A percentile compares a stretch with the other conserved stretches of the same genome.
These are phyloP conservation scores for Mortierella sp. DNA, from an alignment of 371 early-diverging fungal genomes.

Conservation along the genomic window DNA sequence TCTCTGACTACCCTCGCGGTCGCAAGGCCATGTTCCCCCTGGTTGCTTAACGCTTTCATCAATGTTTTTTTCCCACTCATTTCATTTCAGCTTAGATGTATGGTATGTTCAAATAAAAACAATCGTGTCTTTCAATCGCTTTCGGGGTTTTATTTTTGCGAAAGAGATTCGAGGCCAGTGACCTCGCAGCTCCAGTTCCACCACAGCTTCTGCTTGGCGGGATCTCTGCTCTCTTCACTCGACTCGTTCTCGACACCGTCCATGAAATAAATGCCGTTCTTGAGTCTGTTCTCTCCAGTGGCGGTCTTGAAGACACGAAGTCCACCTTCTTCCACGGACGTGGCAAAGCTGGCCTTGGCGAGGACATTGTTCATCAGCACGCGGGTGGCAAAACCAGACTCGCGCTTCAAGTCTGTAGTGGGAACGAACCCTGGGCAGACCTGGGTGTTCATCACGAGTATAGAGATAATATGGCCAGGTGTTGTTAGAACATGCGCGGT, in stretches of 20 bases:
- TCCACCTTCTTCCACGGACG: slow-evolving; percentile 42
- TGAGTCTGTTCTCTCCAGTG: slow-evolving; percentile 20
- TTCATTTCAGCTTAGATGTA: neutral
- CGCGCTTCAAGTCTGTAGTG: slow-evolving; percentile 48
- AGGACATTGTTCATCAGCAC: slow-evolving; percentile 50
- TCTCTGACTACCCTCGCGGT: slow-evolving; percentile 91
- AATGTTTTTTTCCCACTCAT: neutral
- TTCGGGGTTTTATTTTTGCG: neutral
- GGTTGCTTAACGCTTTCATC: slow-evolving; percentile 65
- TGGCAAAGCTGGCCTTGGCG: slow-evolving; percentile 41
- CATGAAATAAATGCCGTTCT: slow-evolving; percentile 28
- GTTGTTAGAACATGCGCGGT: neutral
- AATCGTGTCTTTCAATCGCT: neutral
- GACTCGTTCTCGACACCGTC: slow-evolving; percentile 23
- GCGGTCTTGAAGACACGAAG: slow-evolving; percentile 35
- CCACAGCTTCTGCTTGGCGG: slow-evolving; percentile 47
- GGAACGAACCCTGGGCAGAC: slow-evolving; percentile 55
- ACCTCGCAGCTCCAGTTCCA: slow-evolving; percentile 47
- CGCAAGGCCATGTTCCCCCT: slow-evolving; percentile 95
- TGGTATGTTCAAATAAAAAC: neutral
- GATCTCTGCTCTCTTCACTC: slow-evolving; percentile 44
- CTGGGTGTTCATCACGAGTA: slow-evolving; percentile 3
- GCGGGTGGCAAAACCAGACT: slow-evolving; percentile 40
- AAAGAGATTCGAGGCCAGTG: slow-evolving; percentile 27
- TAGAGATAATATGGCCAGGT: neutral